phyloP scores from a whole-genome alignment of 495 filamentous ascomycete genomes.

The Aspergillus carlsbadensis region DNA sequence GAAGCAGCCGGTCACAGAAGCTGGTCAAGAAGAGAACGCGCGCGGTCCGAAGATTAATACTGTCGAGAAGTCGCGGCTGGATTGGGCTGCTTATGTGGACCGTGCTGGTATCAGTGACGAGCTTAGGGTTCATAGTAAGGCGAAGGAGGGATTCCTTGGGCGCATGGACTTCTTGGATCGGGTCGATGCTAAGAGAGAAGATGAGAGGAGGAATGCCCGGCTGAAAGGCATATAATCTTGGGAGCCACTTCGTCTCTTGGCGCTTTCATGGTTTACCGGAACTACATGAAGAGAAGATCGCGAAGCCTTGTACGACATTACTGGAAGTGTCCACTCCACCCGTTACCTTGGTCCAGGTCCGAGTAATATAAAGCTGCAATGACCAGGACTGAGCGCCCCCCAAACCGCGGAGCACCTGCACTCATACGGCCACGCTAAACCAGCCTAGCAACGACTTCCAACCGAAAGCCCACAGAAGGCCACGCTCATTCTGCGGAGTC shows the following conservation, averaged over 20 bases:
- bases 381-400: no score
- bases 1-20: slow-evolving; percentile 32
- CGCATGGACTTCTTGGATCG: slow-evolving; percentile 87
- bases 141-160: slow-evolving; percentile 76
- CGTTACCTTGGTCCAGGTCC: not conserved
- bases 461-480: no score
- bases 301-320: no score
- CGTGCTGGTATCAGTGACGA: slow-evolving; percentile 90
- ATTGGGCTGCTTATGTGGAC: slow-evolving; percentile 95
- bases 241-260: no score
- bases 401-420: no score
- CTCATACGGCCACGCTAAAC: no score
- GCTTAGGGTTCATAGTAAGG: slow-evolving; percentile 77
- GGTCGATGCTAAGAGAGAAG: slow-evolving; percentile 74
- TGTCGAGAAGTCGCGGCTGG: slow-evolving; percentile 89
- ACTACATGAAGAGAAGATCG: no score
- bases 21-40: slow-evolving; percentile 29
- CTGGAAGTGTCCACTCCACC: not conserved
- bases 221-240: slow-evolving; percentile 51
- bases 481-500: no score
- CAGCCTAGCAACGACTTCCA: no score
- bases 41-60: slow-evolving; percentile 87
- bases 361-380: not conserved
- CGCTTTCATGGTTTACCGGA: no score
- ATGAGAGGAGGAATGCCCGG: slow-evolving; percentile 65